Conservation (phyloP, 768 basidiomycete species). For the Gloeopeniophorella convolvens region DNA sequence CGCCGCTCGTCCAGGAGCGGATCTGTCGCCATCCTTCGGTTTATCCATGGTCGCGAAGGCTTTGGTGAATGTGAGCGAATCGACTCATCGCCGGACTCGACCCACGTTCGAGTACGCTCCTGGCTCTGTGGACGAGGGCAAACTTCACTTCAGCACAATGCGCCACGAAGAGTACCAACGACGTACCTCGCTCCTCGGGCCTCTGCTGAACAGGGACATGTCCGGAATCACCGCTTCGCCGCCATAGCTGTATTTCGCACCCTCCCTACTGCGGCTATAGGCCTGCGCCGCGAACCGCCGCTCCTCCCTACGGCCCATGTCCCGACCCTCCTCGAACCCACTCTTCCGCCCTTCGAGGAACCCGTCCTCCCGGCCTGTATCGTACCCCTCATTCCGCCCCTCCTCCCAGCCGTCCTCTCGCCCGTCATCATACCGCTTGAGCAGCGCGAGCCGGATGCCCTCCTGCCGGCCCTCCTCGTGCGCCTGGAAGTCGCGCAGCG, state of each 20-base stretch:
- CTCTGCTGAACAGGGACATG: neutral
- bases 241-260: neutral
- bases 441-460: slow-evolving; percentile 16
- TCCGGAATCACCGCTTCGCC: slow-evolving; percentile 3
- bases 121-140: slow-evolving; percentile 2
- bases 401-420: slow-evolving; percentile 20
- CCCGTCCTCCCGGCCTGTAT: slow-evolving; percentile 13
- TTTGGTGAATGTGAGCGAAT: slow-evolving; percentile 15
- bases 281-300: slow-evolving; percentile 5
- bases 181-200: slow-evolving; percentile 7
- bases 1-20: slow-evolving; percentile 17
- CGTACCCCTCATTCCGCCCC: slow-evolving; percentile 16
- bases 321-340: slow-evolving; percentile 14
- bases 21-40: slow-evolving; percentile 22
- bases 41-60: slow-evolving; percentile 6
- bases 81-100: slow-evolving; percentile 16
- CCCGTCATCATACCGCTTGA: slow-evolving; percentile 19
- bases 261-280: slow-evolving; percentile 5
- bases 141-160: neutral
- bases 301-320: slow-evolving; percentile 14
- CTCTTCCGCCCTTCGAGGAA: slow-evolving; percentile 13
- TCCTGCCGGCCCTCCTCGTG: slow-evolving; percentile 19
- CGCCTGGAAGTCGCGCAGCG: slow-evolving; percentile 18
- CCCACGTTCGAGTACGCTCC: slow-evolving; percentile 21
- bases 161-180: neutral